Percentiles rank a stretch among this genome's conserved stretches.
Conservation (phyloP, 73 alveolate species). For the Tetrahymena elliotti region DNA sequence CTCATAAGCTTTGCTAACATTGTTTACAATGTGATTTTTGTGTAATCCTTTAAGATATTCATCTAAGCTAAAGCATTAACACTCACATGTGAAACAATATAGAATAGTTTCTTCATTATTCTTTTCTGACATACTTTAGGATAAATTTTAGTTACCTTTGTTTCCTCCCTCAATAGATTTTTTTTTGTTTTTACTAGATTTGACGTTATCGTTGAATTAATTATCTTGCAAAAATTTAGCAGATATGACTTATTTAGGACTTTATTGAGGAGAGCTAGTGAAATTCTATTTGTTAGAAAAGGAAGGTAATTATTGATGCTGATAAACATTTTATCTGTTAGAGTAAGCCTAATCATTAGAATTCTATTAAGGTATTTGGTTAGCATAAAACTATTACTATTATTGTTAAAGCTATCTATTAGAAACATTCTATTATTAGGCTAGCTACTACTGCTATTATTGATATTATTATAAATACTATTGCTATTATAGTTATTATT, state of each 20-base stretch:
- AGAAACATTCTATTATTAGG: background rate
- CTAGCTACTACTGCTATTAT: background rate
- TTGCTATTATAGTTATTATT: no score
- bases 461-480: background rate
- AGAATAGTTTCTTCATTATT: constrained; percentile 13
- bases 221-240: background rate
- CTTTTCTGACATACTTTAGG: background rate
- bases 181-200: background rate
- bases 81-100: constrained; percentile 39
- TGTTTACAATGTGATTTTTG: constrained; percentile 33
- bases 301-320: background rate
- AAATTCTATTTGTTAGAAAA: background rate
- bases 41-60: constrained; percentile 32
- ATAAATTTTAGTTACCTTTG: background rate
- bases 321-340: background rate
- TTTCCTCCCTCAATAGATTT: background rate
- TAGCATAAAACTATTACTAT: background rate
- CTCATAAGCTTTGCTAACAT: constrained; percentile 23
- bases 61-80: constrained; percentile 37
- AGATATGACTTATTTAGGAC: background rate
- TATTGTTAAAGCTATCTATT: background rate
- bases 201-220: background rate
- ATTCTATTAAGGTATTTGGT: background rate
- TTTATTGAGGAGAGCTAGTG: background rate
- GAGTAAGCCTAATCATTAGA: background rate